Evolutionary conservation across 2,329 filamentous ascomycete species (phyloP), one percentile per base, ranked within the genome.

Genomic region (Colletotrichum sidae): DNA sequence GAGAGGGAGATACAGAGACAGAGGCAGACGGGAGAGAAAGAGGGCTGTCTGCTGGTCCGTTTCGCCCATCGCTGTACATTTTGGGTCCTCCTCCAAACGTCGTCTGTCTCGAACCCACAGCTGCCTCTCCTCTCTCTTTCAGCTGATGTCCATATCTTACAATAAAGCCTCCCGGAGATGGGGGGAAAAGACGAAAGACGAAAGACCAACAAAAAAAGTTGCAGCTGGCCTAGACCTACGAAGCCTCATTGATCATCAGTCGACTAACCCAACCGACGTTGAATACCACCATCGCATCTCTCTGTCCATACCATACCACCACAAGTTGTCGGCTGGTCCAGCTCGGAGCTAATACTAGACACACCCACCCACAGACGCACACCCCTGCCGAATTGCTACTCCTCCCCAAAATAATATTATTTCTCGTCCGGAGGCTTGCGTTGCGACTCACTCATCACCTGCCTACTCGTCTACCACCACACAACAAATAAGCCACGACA

Each of bases 341-440:
- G 52, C 58, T 67, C 54, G 60, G 53, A 65, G 60, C 60, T 65
- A 55, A 58, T 63, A 35, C 49, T 67, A 69, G 47, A 45, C 53
- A 57, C 67, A 68, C 67, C 67, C 65, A 47, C 65, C 67, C 65
- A 67, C 64, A 65, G 60, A 69, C 67, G 66, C 67, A 69, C 67
- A 61, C 67, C 67, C 65, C 57, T 63, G 55, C 59, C 42, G 55
- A 68, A 69, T 69, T 69, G 67, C 65, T 60, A 57, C 56, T 69
- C 60, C 65, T 69, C 67, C 67, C 67, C 67, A 68, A 69, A 69
- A 69, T 69, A 69, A 69, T 69, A 69, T 68, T 68, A 68, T 69
- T 69, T 68, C 67, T 67, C 41, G 41, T 65, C 58, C 58, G 46
- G 60, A 66, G 67, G 56, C 58, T 62, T 56, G 55, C 60, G 60